Percentiles rank a stretch among this genome's conserved stretches.
Evolutionary conservation across 345 rosid genomes (phyloP).

Genomic region (Dimocarpus longan): DNA sequence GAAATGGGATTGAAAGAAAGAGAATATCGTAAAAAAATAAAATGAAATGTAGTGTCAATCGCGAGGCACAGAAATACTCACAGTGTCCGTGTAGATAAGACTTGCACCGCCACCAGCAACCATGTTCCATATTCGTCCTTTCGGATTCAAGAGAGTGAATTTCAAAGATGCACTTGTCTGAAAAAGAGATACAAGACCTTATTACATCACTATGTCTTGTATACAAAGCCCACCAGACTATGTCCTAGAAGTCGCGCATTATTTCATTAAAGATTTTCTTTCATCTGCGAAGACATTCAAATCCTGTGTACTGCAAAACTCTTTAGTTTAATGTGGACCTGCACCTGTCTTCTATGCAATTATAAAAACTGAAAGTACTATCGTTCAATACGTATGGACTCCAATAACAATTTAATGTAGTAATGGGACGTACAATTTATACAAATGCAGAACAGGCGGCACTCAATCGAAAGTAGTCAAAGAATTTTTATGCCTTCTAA

Average conservation of each 20-base stretch:
- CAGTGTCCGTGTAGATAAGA: slow-evolving; percentile 90
- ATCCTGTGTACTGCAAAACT: not conserved
- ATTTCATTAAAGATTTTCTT: not conserved
- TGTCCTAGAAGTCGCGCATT: no score
- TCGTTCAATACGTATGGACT: not conserved
- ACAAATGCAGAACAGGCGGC: not conserved
- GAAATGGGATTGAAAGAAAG: slow-evolving; percentile 8
- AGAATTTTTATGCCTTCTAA: not conserved
- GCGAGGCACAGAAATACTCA: slow-evolving; percentile 29
- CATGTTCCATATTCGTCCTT: slow-evolving; percentile 96
- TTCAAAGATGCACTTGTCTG: slow-evolving; percentile 95
- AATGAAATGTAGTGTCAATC: not conserved
- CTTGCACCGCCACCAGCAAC: slow-evolving; percentile 99
- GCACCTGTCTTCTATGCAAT: not conserved
- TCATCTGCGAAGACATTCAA: no score
- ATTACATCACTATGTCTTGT: no score
- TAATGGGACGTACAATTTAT: not conserved
- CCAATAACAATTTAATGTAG: not conserved
- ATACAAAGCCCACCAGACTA: no score
- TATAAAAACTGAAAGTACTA: not conserved
- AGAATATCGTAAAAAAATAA: not conserved
- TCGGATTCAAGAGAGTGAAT: slow-evolving; percentile 89
- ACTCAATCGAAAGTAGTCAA: not conserved
- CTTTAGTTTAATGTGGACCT: not conserved
- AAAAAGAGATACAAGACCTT: slow-evolving; percentile 14